phyloP scores from a whole-genome alignment of 306 rosid species.

The Prinsepia uniflora region DNA sequence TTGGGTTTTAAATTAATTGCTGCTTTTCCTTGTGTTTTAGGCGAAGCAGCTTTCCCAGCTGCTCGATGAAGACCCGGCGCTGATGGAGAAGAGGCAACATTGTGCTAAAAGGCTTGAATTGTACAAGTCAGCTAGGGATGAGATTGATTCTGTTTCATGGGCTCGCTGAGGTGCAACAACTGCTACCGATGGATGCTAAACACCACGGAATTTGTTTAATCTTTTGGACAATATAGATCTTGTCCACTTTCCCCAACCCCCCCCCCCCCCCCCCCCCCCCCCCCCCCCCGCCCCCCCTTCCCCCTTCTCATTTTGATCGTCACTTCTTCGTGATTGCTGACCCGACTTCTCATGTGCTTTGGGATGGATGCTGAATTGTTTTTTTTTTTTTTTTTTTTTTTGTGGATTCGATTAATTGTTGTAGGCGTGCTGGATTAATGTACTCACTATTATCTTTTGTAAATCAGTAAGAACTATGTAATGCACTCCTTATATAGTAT shows the following conservation, averaged over 20 bases:
- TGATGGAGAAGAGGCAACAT: constrained; percentile 91
- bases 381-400: background rate
- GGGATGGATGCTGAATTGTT: constrained; percentile 14
- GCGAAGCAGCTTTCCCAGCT: constrained; percentile 60
- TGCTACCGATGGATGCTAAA: background rate
- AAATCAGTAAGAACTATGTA: background rate
- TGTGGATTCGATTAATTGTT: background rate
- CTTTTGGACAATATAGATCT: constrained; percentile 5
- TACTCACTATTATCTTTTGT: background rate
- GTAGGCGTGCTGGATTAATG: background rate
- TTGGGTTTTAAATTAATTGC: background rate
- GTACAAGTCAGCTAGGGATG: constrained; percentile 94
- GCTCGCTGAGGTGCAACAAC: constrained; percentile 40
- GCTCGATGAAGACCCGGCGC: constrained; percentile 89
- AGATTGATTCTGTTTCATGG: constrained; percentile 90
- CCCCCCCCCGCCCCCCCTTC: no score
- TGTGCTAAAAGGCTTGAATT: constrained; percentile 84
- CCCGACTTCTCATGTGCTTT: constrained; percentile 18
- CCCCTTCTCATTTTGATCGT: no score
- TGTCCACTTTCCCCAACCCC: no score
- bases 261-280: no score
- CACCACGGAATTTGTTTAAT: background rate
- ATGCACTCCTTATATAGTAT: background rate
- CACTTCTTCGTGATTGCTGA: background rate
- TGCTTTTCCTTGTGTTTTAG: constrained; percentile 32